Conservation (phyloP, 1,284 basidiomycete species). For the Heterobasidion irregulare region DNA sequence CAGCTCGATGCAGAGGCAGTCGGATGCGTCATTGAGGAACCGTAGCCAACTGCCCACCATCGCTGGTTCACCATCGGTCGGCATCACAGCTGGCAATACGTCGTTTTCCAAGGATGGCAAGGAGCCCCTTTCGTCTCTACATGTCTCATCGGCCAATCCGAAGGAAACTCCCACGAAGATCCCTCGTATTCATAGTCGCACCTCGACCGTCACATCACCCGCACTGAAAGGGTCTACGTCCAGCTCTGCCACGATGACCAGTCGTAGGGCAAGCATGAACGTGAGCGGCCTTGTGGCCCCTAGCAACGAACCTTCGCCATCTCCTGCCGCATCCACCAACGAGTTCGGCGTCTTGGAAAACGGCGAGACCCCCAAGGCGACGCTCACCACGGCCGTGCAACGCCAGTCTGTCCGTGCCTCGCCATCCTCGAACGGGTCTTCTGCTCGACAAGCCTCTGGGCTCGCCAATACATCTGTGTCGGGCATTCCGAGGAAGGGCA, state of each 20-base stretch:
- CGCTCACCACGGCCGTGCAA: conserved; percentile 21
- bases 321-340: conserved; percentile 39
- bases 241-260: conserved; percentile 28
- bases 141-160: conserved; percentile 39
- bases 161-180: conserved; percentile 93
- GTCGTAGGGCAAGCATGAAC: conserved; percentile 56
- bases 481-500: conserved; percentile 51
- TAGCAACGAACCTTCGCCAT: conserved; percentile 57
- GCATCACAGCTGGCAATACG: conserved; percentile 35
- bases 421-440: conserved; percentile 42
- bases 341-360: conserved; percentile 76
- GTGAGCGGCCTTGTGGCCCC: conserved; percentile 34
- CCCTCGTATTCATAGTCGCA: conserved; percentile 80
- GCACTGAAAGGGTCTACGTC: conserved; percentile 37
- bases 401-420: conserved; percentile 51
- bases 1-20: conserved; percentile 76
- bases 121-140: conserved; percentile 47
- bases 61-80: conserved; percentile 83
- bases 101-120: conserved; percentile 38
- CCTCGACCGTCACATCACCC: conserved; percentile 61
- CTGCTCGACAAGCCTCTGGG: conserved; percentile 58
- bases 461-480: conserved; percentile 35
- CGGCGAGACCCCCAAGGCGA: conserved; percentile 33
- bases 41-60: conserved; percentile 80
- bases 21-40: conserved; percentile 67